These are phyloP conservation scores for Rosa persica DNA, from an alignment of 306 rosid genomes.

Conservation along the genomic window DNA sequence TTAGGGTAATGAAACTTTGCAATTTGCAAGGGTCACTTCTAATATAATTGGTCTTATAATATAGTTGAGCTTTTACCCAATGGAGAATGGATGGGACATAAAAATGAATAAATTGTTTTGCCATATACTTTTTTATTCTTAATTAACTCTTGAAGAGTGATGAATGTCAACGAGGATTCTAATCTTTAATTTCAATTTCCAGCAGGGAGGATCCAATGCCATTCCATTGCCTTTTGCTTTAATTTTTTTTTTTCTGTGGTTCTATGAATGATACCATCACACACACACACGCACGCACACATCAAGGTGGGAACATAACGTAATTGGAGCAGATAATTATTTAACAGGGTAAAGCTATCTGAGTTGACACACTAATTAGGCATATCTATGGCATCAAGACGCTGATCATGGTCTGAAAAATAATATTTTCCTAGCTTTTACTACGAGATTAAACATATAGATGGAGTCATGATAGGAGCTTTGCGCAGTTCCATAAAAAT, in stretches of 20 bases:
- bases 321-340: not conserved
- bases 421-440: not conserved
- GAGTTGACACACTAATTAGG: not conserved
- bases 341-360: not conserved
- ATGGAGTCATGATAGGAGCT: not conserved
- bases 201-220: not conserved
- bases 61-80: not conserved
- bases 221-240: constrained; percentile 6
- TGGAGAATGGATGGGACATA: not conserved
- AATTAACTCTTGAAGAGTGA: not conserved
- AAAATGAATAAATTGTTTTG: not conserved
- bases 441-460: not conserved
- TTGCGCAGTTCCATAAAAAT: not conserved
- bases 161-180: not conserved
- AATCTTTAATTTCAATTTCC: not conserved
- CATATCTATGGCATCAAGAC: not conserved
- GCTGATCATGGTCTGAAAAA: not conserved
- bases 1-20: not conserved
- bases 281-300: not conserved
- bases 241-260: not conserved
- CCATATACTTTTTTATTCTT: not conserved
- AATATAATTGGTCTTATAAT: not conserved
- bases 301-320: not conserved
- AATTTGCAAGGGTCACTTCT: constrained; percentile 11
- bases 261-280: not conserved